Percentiles rank a stretch among this genome's conserved stretches.
Conservation (phyloP, 2,329 filamentous ascomycete species). For the Penicillium sp. region DNA sequence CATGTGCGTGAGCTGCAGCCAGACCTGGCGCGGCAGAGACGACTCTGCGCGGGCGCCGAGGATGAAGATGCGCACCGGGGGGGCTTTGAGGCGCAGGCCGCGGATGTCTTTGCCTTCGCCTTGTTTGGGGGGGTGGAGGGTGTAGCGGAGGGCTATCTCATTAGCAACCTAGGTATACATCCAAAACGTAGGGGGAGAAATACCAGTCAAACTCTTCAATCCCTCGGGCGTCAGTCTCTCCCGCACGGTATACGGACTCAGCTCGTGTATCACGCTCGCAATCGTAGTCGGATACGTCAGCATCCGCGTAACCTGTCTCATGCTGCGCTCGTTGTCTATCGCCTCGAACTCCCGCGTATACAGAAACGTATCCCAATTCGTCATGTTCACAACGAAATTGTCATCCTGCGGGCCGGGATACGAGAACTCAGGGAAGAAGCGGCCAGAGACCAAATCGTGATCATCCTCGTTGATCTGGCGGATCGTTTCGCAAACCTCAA, state of each 20-base stretch:
- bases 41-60: slow-evolving; percentile 96
- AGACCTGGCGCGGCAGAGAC: slow-evolving; percentile 86
- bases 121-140: slow-evolving; percentile 77
- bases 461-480: slow-evolving; percentile 97
- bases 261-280: slow-evolving; percentile 84
- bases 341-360: slow-evolving; percentile 90
- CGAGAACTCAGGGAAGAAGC: slow-evolving; percentile 89
- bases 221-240: slow-evolving; percentile 81
- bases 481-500: slow-evolving; percentile 88
- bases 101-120: slow-evolving; percentile 72
- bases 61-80: slow-evolving; percentile 86
- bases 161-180: neutral
- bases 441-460: slow-evolving; percentile 84
- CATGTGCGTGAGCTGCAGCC: slow-evolving; percentile 89
- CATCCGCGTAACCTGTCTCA: slow-evolving; percentile 89
- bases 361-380: slow-evolving; percentile 95
- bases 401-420: slow-evolving; percentile 88
- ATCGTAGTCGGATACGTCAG: slow-evolving; percentile 92
- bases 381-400: slow-evolving; percentile 92
- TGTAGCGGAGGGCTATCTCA: slow-evolving; percentile 80
- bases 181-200: slow-evolving; percentile 34
- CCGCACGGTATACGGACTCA: slow-evolving; percentile 84
- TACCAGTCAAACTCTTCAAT: slow-evolving; percentile 87
- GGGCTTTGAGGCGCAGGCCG: slow-evolving; percentile 76
- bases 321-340: slow-evolving; percentile 81